Evolutionary conservation across 129 eudicot species (phyloP).

Genomic region (Pseudognaphalium luteoalbum): DNA sequence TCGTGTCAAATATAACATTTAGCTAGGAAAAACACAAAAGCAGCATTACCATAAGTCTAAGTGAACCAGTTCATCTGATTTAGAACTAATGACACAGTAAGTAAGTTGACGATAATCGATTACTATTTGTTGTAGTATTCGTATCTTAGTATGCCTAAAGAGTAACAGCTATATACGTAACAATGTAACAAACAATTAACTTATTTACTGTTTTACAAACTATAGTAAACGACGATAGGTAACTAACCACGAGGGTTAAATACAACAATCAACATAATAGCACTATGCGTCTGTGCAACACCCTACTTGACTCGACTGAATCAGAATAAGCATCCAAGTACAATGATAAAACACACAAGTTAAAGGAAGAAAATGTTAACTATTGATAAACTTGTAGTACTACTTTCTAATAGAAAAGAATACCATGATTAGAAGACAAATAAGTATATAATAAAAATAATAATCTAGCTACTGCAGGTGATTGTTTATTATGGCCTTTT

Average conservation of each 20-base stretch:
- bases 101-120: too few species aligned
- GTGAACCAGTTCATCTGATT: too few species aligned
- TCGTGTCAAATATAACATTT: too few species aligned
- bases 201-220: neutral
- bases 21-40: too few species aligned
- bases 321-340: neutral
- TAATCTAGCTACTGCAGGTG: slow-evolving; percentile 2
- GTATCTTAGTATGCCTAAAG: too few species aligned
- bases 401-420: neutral
- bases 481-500: slow-evolving; percentile 12
- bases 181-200: neutral
- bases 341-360: neutral
- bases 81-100: too few species aligned
- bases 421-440: slow-evolving; percentile 9
- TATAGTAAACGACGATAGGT: neutral
- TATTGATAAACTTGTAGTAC: neutral
- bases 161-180: too few species aligned
- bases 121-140: too few species aligned
- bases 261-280: neutral
- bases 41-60: too few species aligned
- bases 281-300: neutral
- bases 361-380: neutral
- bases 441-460: neutral
- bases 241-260: neutral
- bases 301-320: neutral